phyloP scores from a whole-genome alignment of 2,329 filamentous ascomycete species.

The Fusarium sp. region DNA sequence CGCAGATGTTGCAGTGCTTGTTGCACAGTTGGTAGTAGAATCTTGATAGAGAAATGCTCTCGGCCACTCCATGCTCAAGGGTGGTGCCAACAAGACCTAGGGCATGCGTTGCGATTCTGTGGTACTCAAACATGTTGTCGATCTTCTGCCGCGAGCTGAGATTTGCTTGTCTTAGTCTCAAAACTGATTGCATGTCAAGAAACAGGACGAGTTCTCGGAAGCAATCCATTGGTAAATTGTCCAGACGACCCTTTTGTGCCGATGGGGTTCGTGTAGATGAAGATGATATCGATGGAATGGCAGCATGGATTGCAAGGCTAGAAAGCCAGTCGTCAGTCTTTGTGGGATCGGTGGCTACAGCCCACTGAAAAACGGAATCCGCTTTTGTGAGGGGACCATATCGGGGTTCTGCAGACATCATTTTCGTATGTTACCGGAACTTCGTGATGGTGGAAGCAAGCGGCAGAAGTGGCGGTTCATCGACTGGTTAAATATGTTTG shows the following conservation, averaged over 20 bases:
- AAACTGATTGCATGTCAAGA: constrained; percentile 51
- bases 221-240: background rate
- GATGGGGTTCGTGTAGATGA: no score
- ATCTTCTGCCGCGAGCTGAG: constrained; percentile 40
- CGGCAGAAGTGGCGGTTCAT: no score
- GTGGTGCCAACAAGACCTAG: constrained; percentile 50
- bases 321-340: no score
- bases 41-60: constrained; percentile 39
- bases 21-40: constrained; percentile 45
- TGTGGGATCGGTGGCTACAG: no score
- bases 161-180: constrained; percentile 50
- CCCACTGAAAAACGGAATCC: no score
- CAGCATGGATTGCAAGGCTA: no score
- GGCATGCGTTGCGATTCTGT: constrained; percentile 37
- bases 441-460: no score
- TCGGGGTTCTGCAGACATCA: no score
- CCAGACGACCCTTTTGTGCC: background rate
- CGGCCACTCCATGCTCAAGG: constrained; percentile 47
- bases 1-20: background rate
- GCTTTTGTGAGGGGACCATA: no score
- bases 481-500: no score
- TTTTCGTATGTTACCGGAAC: no score
- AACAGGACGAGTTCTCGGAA: constrained; percentile 41
- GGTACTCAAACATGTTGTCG: constrained; percentile 47
- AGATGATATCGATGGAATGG: no score